A percentile compares a stretch with the other conserved stretches of the same genome.
phyloP scores from a whole-genome alignment of 495 filamentous ascomycete genomes.

The Aspergillus taichungensis region DNA sequence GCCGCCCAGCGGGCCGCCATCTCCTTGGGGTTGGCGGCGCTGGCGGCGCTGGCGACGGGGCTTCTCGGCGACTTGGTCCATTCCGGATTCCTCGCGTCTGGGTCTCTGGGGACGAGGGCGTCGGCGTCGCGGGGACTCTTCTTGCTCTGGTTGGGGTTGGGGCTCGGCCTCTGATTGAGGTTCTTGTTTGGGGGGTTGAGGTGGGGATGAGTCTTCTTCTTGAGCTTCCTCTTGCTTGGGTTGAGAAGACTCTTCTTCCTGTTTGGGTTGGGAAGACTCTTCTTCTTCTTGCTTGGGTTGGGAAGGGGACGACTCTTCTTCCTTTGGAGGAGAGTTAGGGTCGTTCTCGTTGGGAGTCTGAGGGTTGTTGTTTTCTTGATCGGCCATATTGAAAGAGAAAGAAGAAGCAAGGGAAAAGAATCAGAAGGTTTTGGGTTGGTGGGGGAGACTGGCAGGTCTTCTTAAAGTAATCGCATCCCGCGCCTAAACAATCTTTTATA shows the following conservation, averaged over 20 bases:
- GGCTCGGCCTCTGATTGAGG: constrained; percentile 10
- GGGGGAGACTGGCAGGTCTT: not conserved
- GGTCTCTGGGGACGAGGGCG: constrained; percentile 18
- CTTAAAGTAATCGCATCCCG: no score
- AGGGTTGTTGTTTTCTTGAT: constrained; percentile 22
- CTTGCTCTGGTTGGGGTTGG: constrained; percentile 17
- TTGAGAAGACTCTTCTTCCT: constrained; percentile 16
- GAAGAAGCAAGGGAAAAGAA: constrained; percentile 3
- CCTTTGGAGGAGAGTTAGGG: not conserved
- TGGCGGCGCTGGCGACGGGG: constrained; percentile 28
- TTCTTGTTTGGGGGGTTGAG: constrained; percentile 12
- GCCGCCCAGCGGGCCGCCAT: constrained; percentile 39
- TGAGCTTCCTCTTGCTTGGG: constrained; percentile 7
- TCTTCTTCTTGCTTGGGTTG: constrained; percentile 11
- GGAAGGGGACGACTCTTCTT: constrained; percentile 8
- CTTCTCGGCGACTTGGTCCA: constrained; percentile 18
- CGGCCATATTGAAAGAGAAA: constrained; percentile 30
- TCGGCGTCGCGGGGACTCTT: constrained; percentile 15
- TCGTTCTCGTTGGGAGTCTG: constrained; percentile 23
- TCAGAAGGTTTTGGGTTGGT: not conserved
- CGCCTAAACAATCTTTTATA: no score
- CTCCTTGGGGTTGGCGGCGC: constrained; percentile 27
- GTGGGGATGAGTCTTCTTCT: constrained; percentile 7
- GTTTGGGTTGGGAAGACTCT: not conserved
- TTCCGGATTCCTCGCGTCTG: constrained; percentile 25